Percentiles rank a stretch among this genome's conserved stretches.
phyloP scores from a whole-genome alignment of 2,329 filamentous ascomycete species.

The Tolypocladium ophioglossoides region DNA sequence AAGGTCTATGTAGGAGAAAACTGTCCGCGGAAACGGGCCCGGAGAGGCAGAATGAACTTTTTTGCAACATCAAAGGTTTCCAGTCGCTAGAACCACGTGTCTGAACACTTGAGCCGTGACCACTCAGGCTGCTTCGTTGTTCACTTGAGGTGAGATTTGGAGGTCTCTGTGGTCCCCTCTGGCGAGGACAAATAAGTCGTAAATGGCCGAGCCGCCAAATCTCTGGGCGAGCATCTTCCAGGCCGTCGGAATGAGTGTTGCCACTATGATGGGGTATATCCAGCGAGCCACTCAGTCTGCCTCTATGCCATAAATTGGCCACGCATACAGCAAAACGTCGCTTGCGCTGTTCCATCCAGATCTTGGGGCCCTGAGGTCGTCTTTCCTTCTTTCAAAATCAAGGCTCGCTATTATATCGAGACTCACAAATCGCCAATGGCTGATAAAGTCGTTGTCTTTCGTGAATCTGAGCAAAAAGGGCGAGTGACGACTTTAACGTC shows the following conservation, averaged over 20 bases:
- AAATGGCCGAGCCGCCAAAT: background rate
- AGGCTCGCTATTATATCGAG: background rate
- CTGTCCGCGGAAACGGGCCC: background rate
- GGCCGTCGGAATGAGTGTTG: background rate
- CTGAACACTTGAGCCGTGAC: background rate
- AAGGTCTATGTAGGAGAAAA: slow-evolving; percentile 1
- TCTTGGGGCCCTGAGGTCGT: background rate
- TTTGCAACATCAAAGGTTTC: background rate
- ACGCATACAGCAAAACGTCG: background rate
- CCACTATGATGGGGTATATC: background rate
- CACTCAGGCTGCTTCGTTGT: background rate
- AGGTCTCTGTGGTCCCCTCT: background rate
- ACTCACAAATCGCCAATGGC: background rate
- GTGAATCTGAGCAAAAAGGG: background rate
- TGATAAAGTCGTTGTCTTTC: background rate
- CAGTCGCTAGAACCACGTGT: background rate
- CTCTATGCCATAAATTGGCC: background rate
- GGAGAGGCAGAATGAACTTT: background rate
- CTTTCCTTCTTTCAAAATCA: background rate
- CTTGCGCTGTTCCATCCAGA: background rate
- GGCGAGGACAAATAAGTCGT: background rate
- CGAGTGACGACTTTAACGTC: background rate
- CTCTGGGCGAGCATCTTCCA: background rate
- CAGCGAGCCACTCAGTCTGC: background rate
- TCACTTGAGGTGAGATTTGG: background rate